A percentile compares a stretch with the other conserved stretches of the same genome.
Evolutionary conservation across 1,139 yeast species (phyloP).

Genomic region (Eremothecium cymbalariae): DNA sequence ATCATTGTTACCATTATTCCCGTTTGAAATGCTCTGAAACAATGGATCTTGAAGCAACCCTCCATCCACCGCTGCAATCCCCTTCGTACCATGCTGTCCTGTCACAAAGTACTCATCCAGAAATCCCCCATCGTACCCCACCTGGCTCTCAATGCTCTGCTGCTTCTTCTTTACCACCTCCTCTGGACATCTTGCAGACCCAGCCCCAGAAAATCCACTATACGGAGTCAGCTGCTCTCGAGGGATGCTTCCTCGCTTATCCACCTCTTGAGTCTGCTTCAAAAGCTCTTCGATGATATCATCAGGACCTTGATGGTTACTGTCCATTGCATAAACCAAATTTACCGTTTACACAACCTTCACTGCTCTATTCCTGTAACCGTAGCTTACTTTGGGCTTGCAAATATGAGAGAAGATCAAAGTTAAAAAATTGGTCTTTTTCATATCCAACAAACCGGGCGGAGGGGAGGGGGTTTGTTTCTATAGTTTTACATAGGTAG

Average conservation of each 20-base stretch:
- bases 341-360: constrained; percentile 2
- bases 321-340: too few species aligned
- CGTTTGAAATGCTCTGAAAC: constrained; percentile 5
- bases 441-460: too few species aligned
- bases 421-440: too few species aligned
- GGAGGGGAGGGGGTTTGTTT: too few species aligned
- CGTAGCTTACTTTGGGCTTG: too few species aligned
- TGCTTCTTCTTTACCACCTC: constrained; percentile 4
- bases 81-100: not conserved
- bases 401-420: too few species aligned
- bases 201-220: too few species aligned
- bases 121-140: constrained; percentile 6
- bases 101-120: constrained; percentile 9
- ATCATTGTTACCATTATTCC: constrained; percentile 4
- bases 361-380: too few species aligned
- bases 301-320: constrained; percentile 2
- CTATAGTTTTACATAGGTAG: too few species aligned
- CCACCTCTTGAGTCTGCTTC: constrained; percentile 1
- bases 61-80: not conserved
- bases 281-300: constrained; percentile 7
- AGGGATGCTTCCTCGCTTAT: not conserved
- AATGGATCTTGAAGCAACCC: constrained; percentile 1
- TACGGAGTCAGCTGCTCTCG: not conserved
- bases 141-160: constrained; percentile 5
- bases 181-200: not conserved